Evolutionary conservation across 352 stramenopile species (phyloP), one percentile per base, ranked within the genome.

Genomic region (Blastocystis sp.): DNA sequence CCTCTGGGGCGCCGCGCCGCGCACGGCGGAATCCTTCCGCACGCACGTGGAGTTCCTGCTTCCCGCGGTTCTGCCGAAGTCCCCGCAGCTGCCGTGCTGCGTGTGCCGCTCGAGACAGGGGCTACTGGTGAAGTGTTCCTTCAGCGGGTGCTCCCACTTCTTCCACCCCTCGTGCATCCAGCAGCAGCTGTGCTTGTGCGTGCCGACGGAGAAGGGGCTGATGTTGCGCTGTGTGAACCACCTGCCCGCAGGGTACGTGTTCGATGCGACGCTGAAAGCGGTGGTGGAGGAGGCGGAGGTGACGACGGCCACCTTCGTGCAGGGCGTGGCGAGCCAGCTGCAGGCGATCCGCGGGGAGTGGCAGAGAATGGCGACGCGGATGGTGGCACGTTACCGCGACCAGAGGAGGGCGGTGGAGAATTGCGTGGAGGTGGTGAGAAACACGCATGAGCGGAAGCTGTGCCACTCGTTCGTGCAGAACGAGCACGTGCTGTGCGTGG

Each of bases 21-120:
- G 14, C 21, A 19, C 17, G 64, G 21, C 28, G 64, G 19, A 34
- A 19, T 11, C 43, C 14, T 21, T 52, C 19, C 74, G 74, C 45
- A 67, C 74, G 17, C 74, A 84, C 41, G 48, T 84, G 34, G 74
- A 84, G 45, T 84, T 61, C 45, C 10, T 84, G 23, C 34, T 84
- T 19, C 74, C 74, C n/a, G 19, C 5, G 2, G 23, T 52, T 10
- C 53, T 70, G 10, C 56, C 74, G 17, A 53, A 62, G 59, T 40
- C 28, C 10, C 2, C 38, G 19, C 52, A 59, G 2, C 40, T 3
- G 11, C 9, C 21, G 19, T 84, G 74, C 40, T 84, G n/a, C 34
- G n/a, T 84, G 34, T 84, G 74, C 41, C 56, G 41, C 45, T 19
- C 21, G 21, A 52, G 74, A 10, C 65, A 69, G 38, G 74, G 74